Conservation (phyloP, 2,329 filamentous ascomycete species). For the Dactylellina drechsleri region DNA sequence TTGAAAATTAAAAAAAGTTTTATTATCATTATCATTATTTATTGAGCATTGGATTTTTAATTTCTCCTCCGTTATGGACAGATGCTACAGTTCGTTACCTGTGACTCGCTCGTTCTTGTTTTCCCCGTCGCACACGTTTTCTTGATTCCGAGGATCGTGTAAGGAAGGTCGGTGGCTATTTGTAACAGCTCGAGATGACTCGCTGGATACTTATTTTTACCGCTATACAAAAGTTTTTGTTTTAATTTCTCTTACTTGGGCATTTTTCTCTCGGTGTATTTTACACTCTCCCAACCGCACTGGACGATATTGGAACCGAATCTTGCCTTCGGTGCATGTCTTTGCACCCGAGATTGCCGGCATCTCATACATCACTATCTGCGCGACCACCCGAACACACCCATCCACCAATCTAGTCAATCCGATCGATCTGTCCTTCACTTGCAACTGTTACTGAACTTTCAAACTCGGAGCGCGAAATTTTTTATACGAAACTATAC, state of each 20-base stretch:
- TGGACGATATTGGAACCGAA: too few relatives aligned
- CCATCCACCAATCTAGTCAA: not conserved
- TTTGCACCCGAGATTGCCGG: too few relatives aligned
- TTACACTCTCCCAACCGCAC: too few relatives aligned
- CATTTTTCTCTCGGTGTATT: not conserved
- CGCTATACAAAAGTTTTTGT: constrained; percentile 33
- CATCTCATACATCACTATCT: too few relatives aligned
- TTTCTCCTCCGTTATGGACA: constrained; percentile 1
- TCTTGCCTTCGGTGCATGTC: too few relatives aligned
- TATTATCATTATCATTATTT: not conserved
- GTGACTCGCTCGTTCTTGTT: constrained; percentile 1
- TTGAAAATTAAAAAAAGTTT: constrained; percentile 47
- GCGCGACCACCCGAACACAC: too few relatives aligned
- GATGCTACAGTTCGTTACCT: constrained; percentile 14
- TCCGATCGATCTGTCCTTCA: not conserved
- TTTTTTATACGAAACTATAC: not conserved
- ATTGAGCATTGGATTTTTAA: not conserved
- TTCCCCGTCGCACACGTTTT: too few relatives aligned
- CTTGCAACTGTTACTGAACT: not conserved
- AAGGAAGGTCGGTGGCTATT: constrained; percentile 1
- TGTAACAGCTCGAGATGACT: constrained; percentile 17
- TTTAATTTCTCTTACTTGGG: not conserved
- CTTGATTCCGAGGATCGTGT: too few relatives aligned
- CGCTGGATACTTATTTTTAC: not conserved
- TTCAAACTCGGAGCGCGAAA: constrained; percentile 16